These are phyloP conservation scores for Begonia masoniana DNA, from an alignment of 306 rosid genomes.

Conservation along the genomic window DNA sequence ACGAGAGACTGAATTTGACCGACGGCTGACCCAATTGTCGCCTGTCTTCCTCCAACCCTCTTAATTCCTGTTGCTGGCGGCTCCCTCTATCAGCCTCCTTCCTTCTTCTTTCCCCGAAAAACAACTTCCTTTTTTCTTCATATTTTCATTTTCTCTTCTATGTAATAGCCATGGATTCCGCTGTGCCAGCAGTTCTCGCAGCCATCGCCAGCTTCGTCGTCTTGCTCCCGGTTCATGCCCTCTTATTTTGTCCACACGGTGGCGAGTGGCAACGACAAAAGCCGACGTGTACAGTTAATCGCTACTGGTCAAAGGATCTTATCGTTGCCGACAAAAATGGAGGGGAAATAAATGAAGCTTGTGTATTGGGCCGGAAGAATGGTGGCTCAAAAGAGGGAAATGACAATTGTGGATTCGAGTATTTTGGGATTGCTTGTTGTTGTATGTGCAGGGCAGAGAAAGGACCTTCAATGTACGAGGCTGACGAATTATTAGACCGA, in stretches of 20 bases:
- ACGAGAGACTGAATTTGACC: neutral
- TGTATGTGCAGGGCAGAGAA: too few species aligned
- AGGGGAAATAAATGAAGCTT: conserved; percentile 25
- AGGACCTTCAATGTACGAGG: too few species aligned
- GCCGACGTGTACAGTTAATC: conserved; percentile 38
- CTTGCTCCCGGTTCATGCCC: conserved; percentile 5
- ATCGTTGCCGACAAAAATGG: conserved; percentile 27
- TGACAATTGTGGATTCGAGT: conserved; percentile 50
- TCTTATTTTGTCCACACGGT: conserved; percentile 4
- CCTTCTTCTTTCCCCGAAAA: neutral
- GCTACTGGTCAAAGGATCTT: too few species aligned
- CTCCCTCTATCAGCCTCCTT: neutral
- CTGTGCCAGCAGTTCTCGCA: conserved; percentile 10
- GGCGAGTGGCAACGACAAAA: conserved; percentile 22
- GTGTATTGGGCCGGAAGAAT: conserved; percentile 58
- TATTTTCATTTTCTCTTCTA: neutral
- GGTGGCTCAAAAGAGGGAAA: conserved; percentile 27
- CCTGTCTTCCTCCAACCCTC: neutral
- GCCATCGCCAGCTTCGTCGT: conserved; percentile 43
- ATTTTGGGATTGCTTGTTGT: conserved; percentile 9
- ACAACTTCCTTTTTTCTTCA: neutral
- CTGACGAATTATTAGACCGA: too few species aligned
- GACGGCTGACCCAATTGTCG: neutral
- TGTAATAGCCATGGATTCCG: too few species aligned
- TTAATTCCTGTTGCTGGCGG: neutral